phyloP scores from a whole-genome alignment of 73 alveolate genomes.

The Effrenium voratum region DNA sequence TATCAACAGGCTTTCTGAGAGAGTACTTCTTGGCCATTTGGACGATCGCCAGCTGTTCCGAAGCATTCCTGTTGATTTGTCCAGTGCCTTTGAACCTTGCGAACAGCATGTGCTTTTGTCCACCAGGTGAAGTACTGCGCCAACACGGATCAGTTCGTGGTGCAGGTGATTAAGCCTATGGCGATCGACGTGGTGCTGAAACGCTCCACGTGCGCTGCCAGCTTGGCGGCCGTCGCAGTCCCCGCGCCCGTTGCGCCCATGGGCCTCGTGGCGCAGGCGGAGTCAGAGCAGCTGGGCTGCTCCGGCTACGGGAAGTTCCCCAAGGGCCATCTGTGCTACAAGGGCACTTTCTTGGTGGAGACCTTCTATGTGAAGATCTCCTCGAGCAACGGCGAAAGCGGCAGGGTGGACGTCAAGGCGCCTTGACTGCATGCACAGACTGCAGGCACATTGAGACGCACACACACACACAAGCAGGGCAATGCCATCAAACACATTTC shows the following conservation, averaged over 20 bases:
- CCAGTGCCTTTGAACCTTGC: too few species aligned
- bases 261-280: conserved; percentile 48
- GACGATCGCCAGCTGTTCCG: too few species aligned
- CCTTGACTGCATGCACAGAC: too few species aligned
- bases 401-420: conserved; percentile 35
- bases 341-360: conserved; percentile 5
- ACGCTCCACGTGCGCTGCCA: conserved; percentile 7
- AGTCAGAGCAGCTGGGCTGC: conserved; percentile 20
- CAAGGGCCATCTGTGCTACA: conserved; percentile 31
- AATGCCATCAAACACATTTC: too few species aligned
- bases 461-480: too few species aligned
- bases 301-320: conserved; percentile 21
- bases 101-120: too few species aligned
- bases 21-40: too few species aligned
- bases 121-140: conserved; percentile 64
- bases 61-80: too few species aligned
- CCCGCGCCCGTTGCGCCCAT: background rate
- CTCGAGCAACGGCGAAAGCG: conserved; percentile 27
- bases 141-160: conserved; percentile 44
- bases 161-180: conserved; percentile 79
- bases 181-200: conserved; percentile 27
- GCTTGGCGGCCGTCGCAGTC: background rate
- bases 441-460: too few species aligned
- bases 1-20: too few species aligned
- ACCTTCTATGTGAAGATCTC: conserved; percentile 21